Conservation (phyloP, 2,329 filamentous ascomycete genomes). For the Cladosporium sp. region DNA sequence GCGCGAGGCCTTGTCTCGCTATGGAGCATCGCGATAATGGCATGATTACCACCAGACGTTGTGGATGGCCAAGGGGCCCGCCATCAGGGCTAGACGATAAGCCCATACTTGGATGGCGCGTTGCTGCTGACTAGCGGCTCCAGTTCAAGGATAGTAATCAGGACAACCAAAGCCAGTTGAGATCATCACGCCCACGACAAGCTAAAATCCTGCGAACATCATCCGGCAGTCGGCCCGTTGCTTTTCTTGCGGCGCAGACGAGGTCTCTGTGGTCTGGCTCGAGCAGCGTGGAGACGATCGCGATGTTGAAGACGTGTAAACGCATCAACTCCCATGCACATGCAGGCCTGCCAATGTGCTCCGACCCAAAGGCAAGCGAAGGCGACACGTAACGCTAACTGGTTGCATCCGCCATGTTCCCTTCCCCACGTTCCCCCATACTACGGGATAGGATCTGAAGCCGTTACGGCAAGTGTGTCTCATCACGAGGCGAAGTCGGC, state of each 20-base stretch:
- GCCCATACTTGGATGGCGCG: background rate
- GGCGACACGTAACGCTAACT: background rate
- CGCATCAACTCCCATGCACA: background rate
- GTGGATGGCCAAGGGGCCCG: background rate
- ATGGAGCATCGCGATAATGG: background rate
- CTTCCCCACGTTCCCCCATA: slow-evolving; percentile 6
- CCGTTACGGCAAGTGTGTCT: background rate
- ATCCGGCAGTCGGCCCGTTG: slow-evolving; percentile 7
- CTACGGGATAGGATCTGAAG: background rate
- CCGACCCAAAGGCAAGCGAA: background rate
- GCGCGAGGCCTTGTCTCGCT: background rate
- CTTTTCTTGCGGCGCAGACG: background rate
- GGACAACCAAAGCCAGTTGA: background rate
- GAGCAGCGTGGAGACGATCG: slow-evolving; percentile 5
- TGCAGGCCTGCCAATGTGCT: slow-evolving; percentile 1
- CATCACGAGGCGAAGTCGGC: slow-evolving; percentile 11
- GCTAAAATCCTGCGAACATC: slow-evolving; percentile 12
- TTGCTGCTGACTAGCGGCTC: slow-evolving; percentile 7
- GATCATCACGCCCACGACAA: background rate
- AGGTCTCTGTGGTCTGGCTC: background rate
- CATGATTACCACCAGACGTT: background rate
- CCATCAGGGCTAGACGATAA: slow-evolving; percentile 1
- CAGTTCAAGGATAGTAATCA: slow-evolving; percentile 4
- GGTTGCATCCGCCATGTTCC: background rate
- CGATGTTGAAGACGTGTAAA: slow-evolving; percentile 6